phyloP scores from a whole-genome alignment of 352 stramenopile genomes.

The Achlya hypogyna region DNA sequence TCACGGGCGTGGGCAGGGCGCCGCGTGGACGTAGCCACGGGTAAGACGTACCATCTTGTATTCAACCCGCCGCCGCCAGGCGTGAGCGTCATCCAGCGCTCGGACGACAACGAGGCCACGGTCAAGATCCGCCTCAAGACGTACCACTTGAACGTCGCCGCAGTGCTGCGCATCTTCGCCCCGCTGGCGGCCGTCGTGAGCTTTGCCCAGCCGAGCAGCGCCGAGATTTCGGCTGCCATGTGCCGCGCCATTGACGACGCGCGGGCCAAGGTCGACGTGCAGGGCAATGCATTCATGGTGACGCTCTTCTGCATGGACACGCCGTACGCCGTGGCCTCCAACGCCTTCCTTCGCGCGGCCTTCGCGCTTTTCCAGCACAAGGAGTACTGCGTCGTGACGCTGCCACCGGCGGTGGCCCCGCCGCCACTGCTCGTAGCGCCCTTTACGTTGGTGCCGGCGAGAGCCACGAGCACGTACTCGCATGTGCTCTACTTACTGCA shows the following conservation, averaged over 20 bases:
- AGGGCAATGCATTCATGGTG: slow-evolving; percentile 48
- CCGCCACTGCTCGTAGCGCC: slow-evolving; percentile 40
- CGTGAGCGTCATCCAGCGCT: slow-evolving; percentile 53
- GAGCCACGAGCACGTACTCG: slow-evolving; percentile 41
- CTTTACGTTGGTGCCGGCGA: slow-evolving; percentile 36
- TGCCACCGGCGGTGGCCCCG: slow-evolving; percentile 31
- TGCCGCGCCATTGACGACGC: slow-evolving; percentile 12
- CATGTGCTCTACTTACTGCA: slow-evolving; percentile 49
- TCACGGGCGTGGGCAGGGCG: slow-evolving; percentile 73
- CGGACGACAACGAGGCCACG: slow-evolving; percentile 87
- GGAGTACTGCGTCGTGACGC: slow-evolving; percentile 48
- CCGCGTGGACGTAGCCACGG: slow-evolving; percentile 84
- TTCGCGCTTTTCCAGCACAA: slow-evolving; percentile 43
- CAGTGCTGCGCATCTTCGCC: slow-evolving; percentile 34
- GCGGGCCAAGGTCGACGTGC: slow-evolving; percentile 26
- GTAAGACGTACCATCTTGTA: slow-evolving; percentile 87
- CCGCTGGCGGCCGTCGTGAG: slow-evolving; percentile 30
- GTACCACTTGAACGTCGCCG: slow-evolving; percentile 70
- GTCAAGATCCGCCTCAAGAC: slow-evolving; percentile 77
- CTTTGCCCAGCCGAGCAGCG: slow-evolving; percentile 20
- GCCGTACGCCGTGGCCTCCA: slow-evolving; percentile 31
- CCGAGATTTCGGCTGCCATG: slow-evolving; percentile 8
- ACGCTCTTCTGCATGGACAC: slow-evolving; percentile 58
- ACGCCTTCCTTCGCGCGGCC: slow-evolving; percentile 37
- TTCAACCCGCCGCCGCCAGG: slow-evolving; percentile 70